Evolutionary conservation across 257 asterid species (phyloP).

Genomic region (Gentiana straminea): DNA sequence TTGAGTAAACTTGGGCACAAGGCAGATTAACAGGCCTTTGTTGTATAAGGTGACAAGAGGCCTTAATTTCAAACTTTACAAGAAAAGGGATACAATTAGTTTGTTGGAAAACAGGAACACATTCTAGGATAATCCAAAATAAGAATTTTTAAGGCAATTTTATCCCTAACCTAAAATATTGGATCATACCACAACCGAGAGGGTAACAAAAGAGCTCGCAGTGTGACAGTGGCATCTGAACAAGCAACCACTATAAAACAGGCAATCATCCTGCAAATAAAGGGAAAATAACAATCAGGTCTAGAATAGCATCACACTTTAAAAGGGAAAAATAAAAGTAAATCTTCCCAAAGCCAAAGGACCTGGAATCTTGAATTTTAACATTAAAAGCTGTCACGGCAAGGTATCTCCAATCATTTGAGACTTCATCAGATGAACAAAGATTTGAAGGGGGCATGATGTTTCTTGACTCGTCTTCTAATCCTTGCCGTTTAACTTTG

Average conservation of each 20-base stretch:
- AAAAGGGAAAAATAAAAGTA: background rate
- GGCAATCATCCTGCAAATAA: slow-evolving; percentile 51
- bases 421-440: slow-evolving; percentile 40
- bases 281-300: slow-evolving; percentile 12
- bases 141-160: no score
- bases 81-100: no score
- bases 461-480: slow-evolving; percentile 19
- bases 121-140: no score
- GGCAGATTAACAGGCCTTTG: no score
- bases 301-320: background rate
- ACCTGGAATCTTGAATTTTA: slow-evolving; percentile 65
- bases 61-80: no score
- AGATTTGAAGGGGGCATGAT: slow-evolving; percentile 21
- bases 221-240: slow-evolving; percentile 84
- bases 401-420: slow-evolving; percentile 93
- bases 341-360: slow-evolving; percentile 16
- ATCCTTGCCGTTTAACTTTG: slow-evolving; percentile 30
- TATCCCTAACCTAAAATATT: no score
- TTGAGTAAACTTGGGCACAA: no score
- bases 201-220: slow-evolving; percentile 88
- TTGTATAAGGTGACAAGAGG: no score
- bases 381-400: slow-evolving; percentile 91
- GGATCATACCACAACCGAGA: slow-evolving; percentile 56
- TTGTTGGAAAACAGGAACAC: no score
- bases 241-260: slow-evolving; percentile 84